Evolutionary conservation across 768 basidiomycete species (phyloP).

Genomic region (Wakefieldia striispora): DNA sequence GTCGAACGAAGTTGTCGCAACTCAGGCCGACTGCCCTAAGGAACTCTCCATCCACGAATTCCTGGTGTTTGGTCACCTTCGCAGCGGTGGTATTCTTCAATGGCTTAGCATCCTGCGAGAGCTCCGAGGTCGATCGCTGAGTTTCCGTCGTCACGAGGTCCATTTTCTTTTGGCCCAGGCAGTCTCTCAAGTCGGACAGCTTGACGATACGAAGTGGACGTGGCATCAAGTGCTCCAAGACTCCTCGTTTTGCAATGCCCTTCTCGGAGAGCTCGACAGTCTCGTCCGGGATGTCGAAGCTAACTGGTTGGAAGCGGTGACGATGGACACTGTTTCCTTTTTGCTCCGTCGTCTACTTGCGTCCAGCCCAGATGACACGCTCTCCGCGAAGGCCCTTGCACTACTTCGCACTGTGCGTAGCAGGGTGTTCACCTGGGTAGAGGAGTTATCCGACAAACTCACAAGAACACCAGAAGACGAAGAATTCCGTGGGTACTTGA

Average conservation of each 20-base stretch:
- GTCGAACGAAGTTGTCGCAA: slow-evolving; percentile 41
- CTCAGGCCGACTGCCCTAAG: slow-evolving; percentile 39
- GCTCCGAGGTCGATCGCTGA: slow-evolving; percentile 35
- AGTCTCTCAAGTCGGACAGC: slow-evolving; percentile 39
- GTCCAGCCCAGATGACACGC: slow-evolving; percentile 5
- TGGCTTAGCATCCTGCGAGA: slow-evolving; percentile 50
- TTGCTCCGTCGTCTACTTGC: slow-evolving; percentile 37
- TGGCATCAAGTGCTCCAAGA: slow-evolving; percentile 41
- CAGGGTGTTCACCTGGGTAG: slow-evolving; percentile 36
- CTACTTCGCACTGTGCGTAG: slow-evolving; percentile 33
- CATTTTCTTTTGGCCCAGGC: slow-evolving; percentile 43
- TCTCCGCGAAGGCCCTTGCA: slow-evolving; percentile 18
- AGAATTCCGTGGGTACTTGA: slow-evolving; percentile 7
- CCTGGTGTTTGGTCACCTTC: slow-evolving; percentile 41
- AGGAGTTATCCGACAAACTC: slow-evolving; percentile 27
- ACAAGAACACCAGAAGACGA: not conserved
- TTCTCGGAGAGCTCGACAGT: slow-evolving; percentile 35
- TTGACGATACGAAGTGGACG: slow-evolving; percentile 15
- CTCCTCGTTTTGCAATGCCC: slow-evolving; percentile 29
- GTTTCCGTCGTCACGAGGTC: slow-evolving; percentile 39
- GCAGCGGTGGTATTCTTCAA: slow-evolving; percentile 44
- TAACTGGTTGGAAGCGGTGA: slow-evolving; percentile 40
- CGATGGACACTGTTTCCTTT: slow-evolving; percentile 32
- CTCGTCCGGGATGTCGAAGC: slow-evolving; percentile 32
- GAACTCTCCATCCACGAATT: slow-evolving; percentile 44